phyloP scores from a whole-genome alignment of 345 rosid species.

The Euclidium syriacum region DNA sequence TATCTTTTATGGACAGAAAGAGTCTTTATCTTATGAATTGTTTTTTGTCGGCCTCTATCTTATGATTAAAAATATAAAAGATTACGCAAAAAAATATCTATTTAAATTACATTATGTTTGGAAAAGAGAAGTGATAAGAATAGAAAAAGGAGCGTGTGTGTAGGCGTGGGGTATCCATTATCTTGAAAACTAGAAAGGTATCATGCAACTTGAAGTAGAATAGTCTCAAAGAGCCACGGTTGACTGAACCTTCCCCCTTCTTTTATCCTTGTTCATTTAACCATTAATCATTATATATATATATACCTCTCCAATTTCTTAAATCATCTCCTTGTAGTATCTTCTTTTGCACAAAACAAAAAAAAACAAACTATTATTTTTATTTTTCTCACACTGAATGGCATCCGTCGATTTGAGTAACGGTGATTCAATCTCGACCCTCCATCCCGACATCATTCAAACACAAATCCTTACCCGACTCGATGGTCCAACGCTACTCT shows the following conservation, averaged over 20 bases:
- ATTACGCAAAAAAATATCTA: neutral
- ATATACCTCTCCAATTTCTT: neutral
- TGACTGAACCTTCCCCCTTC: conserved; percentile 9
- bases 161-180: neutral
- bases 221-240: conserved; percentile 26
- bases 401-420: neutral
- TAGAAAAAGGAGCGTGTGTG: neutral
- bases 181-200: neutral
- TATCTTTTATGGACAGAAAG: neutral
- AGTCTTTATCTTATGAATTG: neutral
- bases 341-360: neutral
- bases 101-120: neutral
- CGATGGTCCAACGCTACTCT: conserved; percentile 73
- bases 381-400: neutral
- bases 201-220: conserved; percentile 19
- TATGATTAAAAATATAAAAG: neutral
- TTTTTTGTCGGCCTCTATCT: neutral
- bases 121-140: neutral
- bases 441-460: conserved; percentile 58
- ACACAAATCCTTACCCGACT: conserved; percentile 65
- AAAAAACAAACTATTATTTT: neutral
- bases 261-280: neutral
- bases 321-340: neutral
- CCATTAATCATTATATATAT: conserved; percentile 1
- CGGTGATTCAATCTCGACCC: conserved; percentile 33